Conservation (phyloP, 2,329 filamentous ascomycete species). For the Cercospora sesami region DNA sequence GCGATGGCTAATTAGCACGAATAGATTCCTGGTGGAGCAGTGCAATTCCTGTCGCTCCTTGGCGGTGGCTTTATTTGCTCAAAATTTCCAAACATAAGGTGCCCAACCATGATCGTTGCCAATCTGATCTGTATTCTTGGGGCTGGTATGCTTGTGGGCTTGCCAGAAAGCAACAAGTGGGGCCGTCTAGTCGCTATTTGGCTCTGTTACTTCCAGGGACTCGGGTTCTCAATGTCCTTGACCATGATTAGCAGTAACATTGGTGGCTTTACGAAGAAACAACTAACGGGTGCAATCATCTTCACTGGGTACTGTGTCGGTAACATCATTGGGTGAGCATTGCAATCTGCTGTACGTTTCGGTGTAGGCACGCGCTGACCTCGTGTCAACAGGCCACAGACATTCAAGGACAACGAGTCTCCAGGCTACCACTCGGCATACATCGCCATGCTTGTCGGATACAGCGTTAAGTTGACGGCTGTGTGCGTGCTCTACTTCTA, state of each 20-base stretch:
- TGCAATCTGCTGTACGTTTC: background rate
- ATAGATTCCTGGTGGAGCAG: slow-evolving; percentile 57
- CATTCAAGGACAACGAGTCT: slow-evolving; percentile 52
- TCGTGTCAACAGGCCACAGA: slow-evolving; percentile 44
- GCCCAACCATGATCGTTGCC: slow-evolving; percentile 57
- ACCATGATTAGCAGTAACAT: slow-evolving; percentile 57
- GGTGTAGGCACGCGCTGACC: background rate
- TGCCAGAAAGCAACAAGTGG: slow-evolving; percentile 56
- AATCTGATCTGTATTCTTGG: slow-evolving; percentile 59
- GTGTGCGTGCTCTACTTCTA: slow-evolving; percentile 56
- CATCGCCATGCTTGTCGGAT: slow-evolving; percentile 59
- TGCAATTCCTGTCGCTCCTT: slow-evolving; percentile 58
- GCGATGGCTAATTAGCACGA: background rate
- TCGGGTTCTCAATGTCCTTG: slow-evolving; percentile 56
- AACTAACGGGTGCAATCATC: slow-evolving; percentile 48
- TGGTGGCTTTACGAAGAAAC: slow-evolving; percentile 58
- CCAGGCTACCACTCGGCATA: slow-evolving; percentile 54
- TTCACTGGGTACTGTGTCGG: slow-evolving; percentile 49
- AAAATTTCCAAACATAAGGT: slow-evolving; percentile 55
- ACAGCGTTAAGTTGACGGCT: slow-evolving; percentile 53
- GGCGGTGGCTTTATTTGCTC: slow-evolving; percentile 55
- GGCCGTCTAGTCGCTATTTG: slow-evolving; percentile 58
- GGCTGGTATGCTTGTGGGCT: slow-evolving; percentile 53
- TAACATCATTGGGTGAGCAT: slow-evolving; percentile 49
- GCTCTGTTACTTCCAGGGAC: slow-evolving; percentile 57